A percentile compares a stretch with the other conserved stretches of the same genome.
Evolutionary conservation across 441 rosid species (phyloP).

Genomic region (Codiaeum variegatum): DNA sequence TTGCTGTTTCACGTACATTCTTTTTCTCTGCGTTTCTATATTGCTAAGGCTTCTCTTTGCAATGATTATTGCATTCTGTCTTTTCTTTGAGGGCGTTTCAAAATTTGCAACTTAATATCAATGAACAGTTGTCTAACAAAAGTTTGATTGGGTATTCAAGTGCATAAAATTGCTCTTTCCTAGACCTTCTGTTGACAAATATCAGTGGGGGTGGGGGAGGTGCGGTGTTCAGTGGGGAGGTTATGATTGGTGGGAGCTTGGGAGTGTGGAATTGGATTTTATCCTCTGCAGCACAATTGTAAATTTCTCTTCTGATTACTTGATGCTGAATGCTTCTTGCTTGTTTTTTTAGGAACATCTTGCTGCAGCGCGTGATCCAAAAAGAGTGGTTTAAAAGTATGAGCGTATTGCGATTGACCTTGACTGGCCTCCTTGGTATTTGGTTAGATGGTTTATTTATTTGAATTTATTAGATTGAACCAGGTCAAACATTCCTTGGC

Average conservation of each 20-base stretch:
- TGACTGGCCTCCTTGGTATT: conserved; percentile 10
- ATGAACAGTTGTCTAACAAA: neutral
- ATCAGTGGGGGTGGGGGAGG: too few species aligned
- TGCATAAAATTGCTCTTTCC: neutral
- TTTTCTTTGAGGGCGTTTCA: neutral
- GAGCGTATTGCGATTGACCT: neutral
- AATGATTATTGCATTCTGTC: neutral
- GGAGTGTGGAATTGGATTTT: too few species aligned
- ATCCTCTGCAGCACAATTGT: neutral
- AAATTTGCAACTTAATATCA: neutral
- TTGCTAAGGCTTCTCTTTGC: neutral
- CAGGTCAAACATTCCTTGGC: conserved; percentile 26
- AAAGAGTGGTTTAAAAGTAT: conserved; percentile 46
- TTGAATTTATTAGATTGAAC: conserved; percentile 16
- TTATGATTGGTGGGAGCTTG: too few species aligned
- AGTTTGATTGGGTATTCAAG: neutral
- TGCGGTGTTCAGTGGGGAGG: too few species aligned
- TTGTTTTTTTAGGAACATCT: conserved; percentile 71
- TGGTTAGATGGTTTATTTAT: conserved; percentile 11
- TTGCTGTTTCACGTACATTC: neutral
- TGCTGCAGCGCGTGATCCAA: conserved; percentile 75
- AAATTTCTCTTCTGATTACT: neutral
- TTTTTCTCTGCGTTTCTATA: neutral
- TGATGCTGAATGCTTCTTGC: conserved; percentile 16
- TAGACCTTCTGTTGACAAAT: too few species aligned